Evolutionary conservation across 768 basidiomycete genomes (phyloP).

Genomic region (Vishniacozyma victoriae): DNA sequence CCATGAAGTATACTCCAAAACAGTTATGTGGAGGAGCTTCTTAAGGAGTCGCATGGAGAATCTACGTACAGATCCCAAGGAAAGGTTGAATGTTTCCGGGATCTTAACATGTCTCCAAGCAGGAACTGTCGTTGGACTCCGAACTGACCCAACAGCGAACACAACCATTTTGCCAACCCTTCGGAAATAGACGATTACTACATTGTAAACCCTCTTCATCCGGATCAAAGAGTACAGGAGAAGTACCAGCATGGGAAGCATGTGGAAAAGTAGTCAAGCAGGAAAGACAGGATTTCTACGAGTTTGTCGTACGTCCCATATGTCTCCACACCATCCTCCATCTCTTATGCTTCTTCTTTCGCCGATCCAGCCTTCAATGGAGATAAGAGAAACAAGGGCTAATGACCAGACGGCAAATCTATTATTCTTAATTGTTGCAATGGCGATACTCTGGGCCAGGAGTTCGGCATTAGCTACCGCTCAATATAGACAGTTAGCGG

Average conservation of each 20-base stretch:
- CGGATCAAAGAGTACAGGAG: constrained; percentile 29
- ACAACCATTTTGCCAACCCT: constrained; percentile 91
- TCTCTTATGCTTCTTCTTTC: constrained; percentile 55
- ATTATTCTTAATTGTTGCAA: constrained; percentile 61
- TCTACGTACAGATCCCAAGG: no score
- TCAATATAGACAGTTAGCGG: constrained; percentile 77
- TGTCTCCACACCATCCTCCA: neutral
- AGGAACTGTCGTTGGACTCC: no score
- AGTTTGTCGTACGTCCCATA: constrained; percentile 69
- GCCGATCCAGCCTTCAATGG: neutral
- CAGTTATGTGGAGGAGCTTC: no score
- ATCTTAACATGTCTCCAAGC: constrained; percentile 12
- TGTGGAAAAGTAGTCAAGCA: constrained; percentile 76
- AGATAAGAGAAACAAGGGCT: neutral
- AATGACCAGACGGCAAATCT: constrained; percentile 54
- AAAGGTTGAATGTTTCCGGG: neutral
- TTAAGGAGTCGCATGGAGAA: no score
- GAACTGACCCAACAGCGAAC: no score
- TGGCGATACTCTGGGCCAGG: constrained; percentile 63
- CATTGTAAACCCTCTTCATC: constrained; percentile 57
- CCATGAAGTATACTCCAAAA: no score
- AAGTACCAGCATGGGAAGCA: constrained; percentile 80
- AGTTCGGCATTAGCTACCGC: constrained; percentile 63
- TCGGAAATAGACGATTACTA: constrained; percentile 82
- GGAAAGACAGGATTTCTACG: constrained; percentile 82